Evolutionary conservation across 352 stramenopile species (phyloP).

Genomic region (Globisporangium irregulare): DNA sequence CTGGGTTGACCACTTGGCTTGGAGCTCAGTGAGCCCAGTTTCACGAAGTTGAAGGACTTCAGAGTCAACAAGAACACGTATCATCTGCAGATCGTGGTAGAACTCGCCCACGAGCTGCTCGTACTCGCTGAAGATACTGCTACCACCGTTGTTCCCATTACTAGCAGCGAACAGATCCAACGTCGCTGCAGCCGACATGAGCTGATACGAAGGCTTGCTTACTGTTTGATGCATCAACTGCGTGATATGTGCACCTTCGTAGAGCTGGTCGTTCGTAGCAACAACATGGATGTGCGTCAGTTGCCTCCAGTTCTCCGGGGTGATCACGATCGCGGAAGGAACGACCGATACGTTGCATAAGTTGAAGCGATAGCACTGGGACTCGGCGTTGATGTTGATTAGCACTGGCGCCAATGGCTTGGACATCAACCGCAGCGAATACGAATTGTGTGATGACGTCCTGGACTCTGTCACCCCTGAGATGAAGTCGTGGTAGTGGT

Average conservation of each 20-base stretch:
- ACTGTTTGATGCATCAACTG: slow-evolving; percentile 27
- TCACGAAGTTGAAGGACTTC: slow-evolving; percentile 13
- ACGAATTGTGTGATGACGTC: slow-evolving; percentile 45
- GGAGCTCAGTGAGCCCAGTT: slow-evolving; percentile 24
- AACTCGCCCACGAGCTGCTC: slow-evolving; percentile 24
- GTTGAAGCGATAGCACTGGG: slow-evolving; percentile 66
- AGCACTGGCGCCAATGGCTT: slow-evolving; percentile 47
- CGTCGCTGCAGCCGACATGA: slow-evolving; percentile 28
- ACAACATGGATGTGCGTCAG: slow-evolving; percentile 41
- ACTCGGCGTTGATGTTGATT: slow-evolving; percentile 47
- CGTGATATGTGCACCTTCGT: slow-evolving; percentile 41
- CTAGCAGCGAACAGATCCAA: background rate
- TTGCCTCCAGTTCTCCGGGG: slow-evolving; percentile 40
- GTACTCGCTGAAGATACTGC: slow-evolving; percentile 14
- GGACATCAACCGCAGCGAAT: slow-evolving; percentile 41
- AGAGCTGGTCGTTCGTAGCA: slow-evolving; percentile 57
- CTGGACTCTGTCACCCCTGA: slow-evolving; percentile 16
- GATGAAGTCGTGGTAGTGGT: slow-evolving; percentile 74
- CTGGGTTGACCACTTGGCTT: slow-evolving; percentile 42
- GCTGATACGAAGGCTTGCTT: slow-evolving; percentile 31
- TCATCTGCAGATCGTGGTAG: slow-evolving; percentile 28
- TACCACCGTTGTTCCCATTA: background rate
- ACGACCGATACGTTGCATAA: slow-evolving; percentile 60
- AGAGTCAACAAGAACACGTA: slow-evolving; percentile 7
- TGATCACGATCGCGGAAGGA: slow-evolving; percentile 38